Evolutionary conservation across 306 rosid species (phyloP), one percentile per base, ranked within the genome.

Genomic region (Phaseolus lunatus): DNA sequence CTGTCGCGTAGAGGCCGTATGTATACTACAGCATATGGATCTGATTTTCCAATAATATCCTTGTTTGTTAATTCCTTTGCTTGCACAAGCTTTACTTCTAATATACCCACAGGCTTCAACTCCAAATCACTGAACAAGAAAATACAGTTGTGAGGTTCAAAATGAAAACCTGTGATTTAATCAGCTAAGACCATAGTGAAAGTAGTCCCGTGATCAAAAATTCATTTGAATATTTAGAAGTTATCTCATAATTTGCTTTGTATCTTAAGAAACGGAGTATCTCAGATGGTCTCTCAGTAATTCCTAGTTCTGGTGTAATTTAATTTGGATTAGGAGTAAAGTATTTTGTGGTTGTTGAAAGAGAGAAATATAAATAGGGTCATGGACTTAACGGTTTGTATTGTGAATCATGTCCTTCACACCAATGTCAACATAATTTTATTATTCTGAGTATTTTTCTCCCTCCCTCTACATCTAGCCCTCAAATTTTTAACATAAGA

Each of bases 1-100:
- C 96, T 90, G 82, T 89, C 88, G 5, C 82, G 92, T 71, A 96
- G 39, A 83, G 98, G 99, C 12, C 98, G 88, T 73, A 96, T 54
- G 64, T 86, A 92, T 8, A 96, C 4, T 48, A 86, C 87, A 27
- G 99, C 98, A 83, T 74, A 96, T 20, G 99, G 99, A 80, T 96
- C 98, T 44, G 99, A 96, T 83, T 96, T 96, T 74, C 99, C 99
- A 54, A 96, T 83, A 20, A 96, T 13, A 78, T 96, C 99, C 83
- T 96, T 96, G 89, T 96, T 96, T 64, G 97, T 92, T 68, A 96
- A 86, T 11, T 81, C 97, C 87, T 92, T 96, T 26, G 96, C 99
- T 86, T 96, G 99, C 73, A 96, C 99, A 82, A 96, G 97, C 86
- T 96, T 96, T 76, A 96, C 98, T 82, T 96, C 99, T 80, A 96